Evolutionary conservation across 495 filamentous ascomycete species (phyloP).

Genomic region (Talaromyces wortmannii): DNA sequence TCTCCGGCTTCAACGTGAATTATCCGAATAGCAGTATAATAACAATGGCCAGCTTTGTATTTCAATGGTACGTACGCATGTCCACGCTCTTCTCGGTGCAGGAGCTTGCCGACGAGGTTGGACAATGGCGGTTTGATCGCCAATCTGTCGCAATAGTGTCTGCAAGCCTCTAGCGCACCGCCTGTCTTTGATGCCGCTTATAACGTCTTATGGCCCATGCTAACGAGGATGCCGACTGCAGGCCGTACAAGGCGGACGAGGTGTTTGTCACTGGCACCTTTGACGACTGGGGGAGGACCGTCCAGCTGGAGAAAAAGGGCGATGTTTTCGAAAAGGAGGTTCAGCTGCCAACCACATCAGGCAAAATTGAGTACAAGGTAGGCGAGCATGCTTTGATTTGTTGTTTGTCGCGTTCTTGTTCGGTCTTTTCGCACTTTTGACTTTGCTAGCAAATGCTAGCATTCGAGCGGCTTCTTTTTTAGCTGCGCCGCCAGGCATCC

Average conservation of each 20-base stretch:
- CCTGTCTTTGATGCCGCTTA: neutral
- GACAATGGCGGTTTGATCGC: too few species aligned
- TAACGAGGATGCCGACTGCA: constrained; percentile 21
- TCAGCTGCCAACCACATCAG: constrained; percentile 47
- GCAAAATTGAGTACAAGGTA: constrained; percentile 82
- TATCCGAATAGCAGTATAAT: neutral
- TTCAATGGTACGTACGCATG: constrained; percentile 32
- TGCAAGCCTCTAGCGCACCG: neutral
- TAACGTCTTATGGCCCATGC: neutral
- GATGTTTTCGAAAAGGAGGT: constrained; percentile 73
- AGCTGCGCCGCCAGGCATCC: neutral
- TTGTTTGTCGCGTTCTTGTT: neutral
- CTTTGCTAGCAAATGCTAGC: neutral
- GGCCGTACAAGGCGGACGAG: constrained; percentile 70
- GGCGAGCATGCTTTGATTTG: constrained; percentile 15
- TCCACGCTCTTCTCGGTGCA: neutral
- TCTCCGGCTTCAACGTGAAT: neutral
- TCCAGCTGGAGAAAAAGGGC: constrained; percentile 68
- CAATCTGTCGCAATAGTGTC: too few species aligned
- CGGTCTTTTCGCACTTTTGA: neutral
- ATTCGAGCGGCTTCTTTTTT: neutral
- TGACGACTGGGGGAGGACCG: constrained; percentile 84
- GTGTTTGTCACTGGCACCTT: constrained; percentile 96
- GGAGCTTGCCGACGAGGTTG: too few species aligned
- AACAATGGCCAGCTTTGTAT: constrained; percentile 34